These are phyloP conservation scores for Tinospora cordifolia DNA, from an alignment of 164 flowering plant genomes.

Conservation along the genomic window DNA sequence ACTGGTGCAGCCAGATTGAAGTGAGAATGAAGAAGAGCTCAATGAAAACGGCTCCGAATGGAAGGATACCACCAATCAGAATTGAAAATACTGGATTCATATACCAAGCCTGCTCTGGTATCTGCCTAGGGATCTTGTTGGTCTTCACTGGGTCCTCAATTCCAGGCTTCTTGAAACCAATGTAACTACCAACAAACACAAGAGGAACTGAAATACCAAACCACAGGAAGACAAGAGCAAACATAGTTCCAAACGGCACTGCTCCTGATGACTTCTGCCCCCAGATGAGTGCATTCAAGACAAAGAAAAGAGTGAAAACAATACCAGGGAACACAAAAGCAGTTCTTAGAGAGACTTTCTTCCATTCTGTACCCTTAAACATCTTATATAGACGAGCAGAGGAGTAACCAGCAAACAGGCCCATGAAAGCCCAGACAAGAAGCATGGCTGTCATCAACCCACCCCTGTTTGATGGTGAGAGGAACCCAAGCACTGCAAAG, in stretches of 20 bases:
- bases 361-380: constrained; percentile 14
- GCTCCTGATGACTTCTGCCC: constrained; percentile 15
- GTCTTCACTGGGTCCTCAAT: constrained; percentile 19
- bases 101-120: constrained; percentile 60
- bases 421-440: constrained; percentile 12
- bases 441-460: constrained; percentile 18
- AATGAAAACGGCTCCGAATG: constrained; percentile 61
- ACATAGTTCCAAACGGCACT: constrained; percentile 11
- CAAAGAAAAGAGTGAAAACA: constrained; percentile 11
- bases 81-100: constrained; percentile 51
- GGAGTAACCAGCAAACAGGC: constrained; percentile 9
- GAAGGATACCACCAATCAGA: constrained; percentile 57
- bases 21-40: constrained; percentile 65
- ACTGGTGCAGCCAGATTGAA: constrained; percentile 57
- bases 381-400: constrained; percentile 5
- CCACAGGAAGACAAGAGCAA: constrained; percentile 15
- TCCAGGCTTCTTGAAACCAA: constrained; percentile 10
- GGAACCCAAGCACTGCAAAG: constrained; percentile 9
- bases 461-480: constrained; percentile 16
- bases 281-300: constrained; percentile 14
- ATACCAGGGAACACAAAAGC: constrained; percentile 11
- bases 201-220: constrained; percentile 17
- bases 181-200: constrained; percentile 13
- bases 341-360: constrained; percentile 8
- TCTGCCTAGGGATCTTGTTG: constrained; percentile 16